Base-by-base conservation (phyloP, 2,329 filamentous ascomycete genomes). In the Cercospora canescens region DNA sequence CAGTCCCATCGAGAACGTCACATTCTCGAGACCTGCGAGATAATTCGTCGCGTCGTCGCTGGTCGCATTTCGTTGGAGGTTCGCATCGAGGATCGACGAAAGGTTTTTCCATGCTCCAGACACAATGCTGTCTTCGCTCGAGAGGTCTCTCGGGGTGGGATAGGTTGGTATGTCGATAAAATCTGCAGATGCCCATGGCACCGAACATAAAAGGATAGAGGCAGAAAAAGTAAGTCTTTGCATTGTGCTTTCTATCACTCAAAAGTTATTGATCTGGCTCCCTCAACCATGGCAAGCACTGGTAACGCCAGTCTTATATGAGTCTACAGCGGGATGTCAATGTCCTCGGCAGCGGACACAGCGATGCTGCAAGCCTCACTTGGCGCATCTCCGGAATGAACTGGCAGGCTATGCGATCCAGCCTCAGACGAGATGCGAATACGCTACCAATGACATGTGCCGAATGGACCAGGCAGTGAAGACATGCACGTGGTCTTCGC, bases 1-100 rank as follows among this genome's bases (percentile, higher is more conserved):
- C 14, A 67, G 24, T 11, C 52, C 52, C 26, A 65, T 32, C 2
- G 62, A 67, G 32, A 65, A 67, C 7, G 62, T 64, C 24, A 59
- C 62, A 5, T 37, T 54, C 14, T 67, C 52, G 52, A 60, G 62
- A 6, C 48, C 35, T 32, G 28, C 52, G 28, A 55, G 52, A 8
- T 14, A 50, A 14, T 21, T 35, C 9, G 52, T 21, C n/a, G 8
- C n/a, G 28, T 32, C 52, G 7, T 30, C 8, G 21, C 1, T 55
- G 16, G 52, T 32, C 18, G 28, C 6, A 11, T 55, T 55, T 8
- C 6, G 52, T 35, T 55, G 52, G 16, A 55, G 32, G n/a, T 34
- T 14, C 3, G 14, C 28, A 7, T 55, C 52, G 16, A 55, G 52
- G 52, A 21, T 21, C 8, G 52, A 55, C 18, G 18, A 11, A 24